Evolutionary conservation across 192 early-diverging fungal species (phyloP).

Genomic region (Coemansia javaensis): DNA sequence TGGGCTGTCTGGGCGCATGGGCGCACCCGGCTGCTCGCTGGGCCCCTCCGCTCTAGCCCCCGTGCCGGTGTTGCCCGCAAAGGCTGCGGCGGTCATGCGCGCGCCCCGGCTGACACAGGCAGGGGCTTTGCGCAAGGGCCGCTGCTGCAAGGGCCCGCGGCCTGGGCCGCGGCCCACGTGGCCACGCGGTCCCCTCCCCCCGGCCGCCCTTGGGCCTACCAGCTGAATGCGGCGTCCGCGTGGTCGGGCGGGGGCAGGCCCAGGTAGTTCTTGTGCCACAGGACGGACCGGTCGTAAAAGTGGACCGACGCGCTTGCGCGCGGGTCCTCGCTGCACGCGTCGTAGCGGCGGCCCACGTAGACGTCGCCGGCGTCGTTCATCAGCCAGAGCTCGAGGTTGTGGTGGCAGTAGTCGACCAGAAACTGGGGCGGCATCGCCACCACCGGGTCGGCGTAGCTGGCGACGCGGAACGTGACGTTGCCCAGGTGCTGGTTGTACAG

Average conservation of each 20-base stretch:
- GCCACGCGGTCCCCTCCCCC: too few species aligned
- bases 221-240: conserved; percentile 37
- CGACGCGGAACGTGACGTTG: conserved; percentile 31
- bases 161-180: too few species aligned
- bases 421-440: conserved; percentile 39
- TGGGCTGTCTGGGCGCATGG: too few species aligned
- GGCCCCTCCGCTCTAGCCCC: too few species aligned
- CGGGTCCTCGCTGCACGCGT: conserved; percentile 34
- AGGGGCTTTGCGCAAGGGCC: too few species aligned
- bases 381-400: conserved; percentile 34
- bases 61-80: too few species aligned
- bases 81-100: too few species aligned
- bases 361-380: conserved; percentile 30
- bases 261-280: conserved; percentile 46
- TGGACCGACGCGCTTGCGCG: conserved; percentile 30
- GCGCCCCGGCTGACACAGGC: too few species aligned
- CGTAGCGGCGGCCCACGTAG: conserved; percentile 27
- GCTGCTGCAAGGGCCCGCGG: too few species aligned
- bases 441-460: conserved; percentile 31
- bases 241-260: conserved; percentile 42
- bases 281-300: conserved; percentile 32
- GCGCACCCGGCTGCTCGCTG: too few species aligned
- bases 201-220: conserved; percentile 4
- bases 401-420: conserved; percentile 42
- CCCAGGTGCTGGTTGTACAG: conserved; percentile 33